phyloP scores from a whole-genome alignment of 2,329 filamentous ascomycete species.

The Fusarium setosum region DNA sequence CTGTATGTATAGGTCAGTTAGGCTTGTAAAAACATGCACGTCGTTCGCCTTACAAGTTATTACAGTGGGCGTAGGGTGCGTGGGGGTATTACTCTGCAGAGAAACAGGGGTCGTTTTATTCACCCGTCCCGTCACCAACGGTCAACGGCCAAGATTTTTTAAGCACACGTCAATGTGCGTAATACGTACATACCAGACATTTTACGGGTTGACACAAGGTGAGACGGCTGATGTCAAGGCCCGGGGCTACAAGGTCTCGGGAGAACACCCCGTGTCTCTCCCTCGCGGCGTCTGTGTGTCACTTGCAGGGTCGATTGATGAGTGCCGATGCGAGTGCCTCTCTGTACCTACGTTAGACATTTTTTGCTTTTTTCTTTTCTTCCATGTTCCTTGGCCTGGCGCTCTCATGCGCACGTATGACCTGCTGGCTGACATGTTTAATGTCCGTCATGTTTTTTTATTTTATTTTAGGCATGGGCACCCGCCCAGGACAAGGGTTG shows the following conservation, averaged over 20 bases:
- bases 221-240: conserved; percentile 6
- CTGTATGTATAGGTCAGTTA: not conserved
- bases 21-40: no score
- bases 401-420: conserved; percentile 3
- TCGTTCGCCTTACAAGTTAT: no score
- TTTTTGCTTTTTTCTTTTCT: not conserved
- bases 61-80: no score
- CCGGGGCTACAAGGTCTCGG: conserved; percentile 16
- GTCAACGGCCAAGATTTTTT: conserved; percentile 7
- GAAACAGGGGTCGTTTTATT: no score
- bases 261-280: conserved; percentile 6
- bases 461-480: not conserved
- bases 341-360: conserved; percentile 13
- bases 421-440: conserved; percentile 11
- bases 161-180: conserved; percentile 7
- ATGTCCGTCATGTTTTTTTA: conserved; percentile 20
- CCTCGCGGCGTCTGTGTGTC: conserved; percentile 2
- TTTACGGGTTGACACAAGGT: conserved; percentile 1
- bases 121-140: not conserved
- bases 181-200: conserved; percentile 11
- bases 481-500: conserved; percentile 4
- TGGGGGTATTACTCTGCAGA: no score
- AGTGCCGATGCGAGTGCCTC: conserved; percentile 2
- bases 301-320: not conserved
- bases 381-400: conserved; percentile 12